Base-by-base conservation (phyloP, 2,329 filamentous ascomycete genomes). In the Domatiomyces catenatus region DNA sequence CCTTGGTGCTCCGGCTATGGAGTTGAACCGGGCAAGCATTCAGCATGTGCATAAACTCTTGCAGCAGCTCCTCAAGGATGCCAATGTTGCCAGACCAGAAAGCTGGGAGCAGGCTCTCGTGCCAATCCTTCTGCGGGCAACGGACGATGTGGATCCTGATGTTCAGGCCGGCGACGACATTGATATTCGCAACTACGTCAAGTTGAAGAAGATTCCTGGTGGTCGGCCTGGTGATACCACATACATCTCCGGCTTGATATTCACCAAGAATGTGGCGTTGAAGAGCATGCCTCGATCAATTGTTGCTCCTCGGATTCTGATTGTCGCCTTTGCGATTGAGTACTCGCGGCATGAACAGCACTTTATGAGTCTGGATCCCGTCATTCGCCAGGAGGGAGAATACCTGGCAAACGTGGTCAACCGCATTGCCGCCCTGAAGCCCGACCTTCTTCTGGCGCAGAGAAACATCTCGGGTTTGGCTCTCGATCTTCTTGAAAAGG, bases 291-390 rank as follows among this genome's bases (percentile, higher is more conserved):
- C 86, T 17, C 79, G 92, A 51, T 86, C 80, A 55, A 92, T 96
- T 55, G 67, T 75, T 10, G 83, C 86, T 50, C 92, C 92, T 2
- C 81, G 87, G 28, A 92, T 98, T 54, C 76, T 94, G 47, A 86
- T 98, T 56, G 83, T 98, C 51, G 90, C 88, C 0, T 98, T 98
- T 62, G 82, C 92, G 0, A 86, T 98, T 52, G 92, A 98, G 64
- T 98, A 98, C 65, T 86, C 93, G 52, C 80, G 92, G 42, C 88
- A 95, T 59, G 83, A 90, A 62, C 79, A 86, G 56, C 89, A 96
- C 64, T 96, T 98, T 64, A 95, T 98, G 89, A 98, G 92, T 60
- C 71, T 98, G 47, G 88, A 96, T 60, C 90, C 90, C 42, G 88
- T 98, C 50, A 94, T 98, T 59, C 85, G 90, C 50, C 92, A 98